phyloP scores from a whole-genome alignment of 129 eudicot species.

The Artemisia tridentata region DNA sequence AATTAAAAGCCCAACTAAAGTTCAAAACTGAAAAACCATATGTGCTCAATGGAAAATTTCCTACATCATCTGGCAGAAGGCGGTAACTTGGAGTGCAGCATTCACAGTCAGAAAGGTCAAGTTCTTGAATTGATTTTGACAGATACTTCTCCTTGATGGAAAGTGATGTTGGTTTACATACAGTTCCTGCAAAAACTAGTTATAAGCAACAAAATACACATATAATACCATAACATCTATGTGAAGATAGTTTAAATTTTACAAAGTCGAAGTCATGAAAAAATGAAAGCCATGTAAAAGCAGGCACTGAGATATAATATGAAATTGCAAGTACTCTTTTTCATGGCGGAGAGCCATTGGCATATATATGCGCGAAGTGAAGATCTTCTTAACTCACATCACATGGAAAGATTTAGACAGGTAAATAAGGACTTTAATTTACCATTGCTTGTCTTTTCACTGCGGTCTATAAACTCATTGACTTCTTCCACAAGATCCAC shows the following conservation, averaged over 20 bases:
- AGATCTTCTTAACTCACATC: constrained; percentile 8
- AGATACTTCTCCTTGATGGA: constrained; percentile 61
- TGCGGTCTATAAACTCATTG: constrained; percentile 61
- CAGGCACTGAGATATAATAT: not conserved
- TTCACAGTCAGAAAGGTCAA: constrained; percentile 92
- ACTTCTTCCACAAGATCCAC: constrained; percentile 77
- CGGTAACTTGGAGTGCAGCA: constrained; percentile 98
- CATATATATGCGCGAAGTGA: constrained; percentile 19
- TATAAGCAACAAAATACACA: constrained; percentile 18
- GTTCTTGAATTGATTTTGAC: constrained; percentile 90
- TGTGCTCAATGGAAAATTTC: constrained; percentile 24
- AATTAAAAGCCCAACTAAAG: constrained; percentile 7
- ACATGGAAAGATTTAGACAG: constrained; percentile 7
- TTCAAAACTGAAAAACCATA: constrained; percentile 3
- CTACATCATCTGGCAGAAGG: constrained; percentile 91
- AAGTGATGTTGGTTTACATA: constrained; percentile 18
- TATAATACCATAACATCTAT: constrained; percentile 12
- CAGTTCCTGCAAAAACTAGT: constrained; percentile 19
- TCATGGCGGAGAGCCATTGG: constrained; percentile 41
- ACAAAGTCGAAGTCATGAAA: constrained; percentile 17
- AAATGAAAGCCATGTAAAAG: constrained; percentile 8
- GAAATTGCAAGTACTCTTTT: constrained; percentile 37
- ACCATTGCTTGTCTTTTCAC: constrained; percentile 64
- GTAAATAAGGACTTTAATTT: constrained; percentile 9
- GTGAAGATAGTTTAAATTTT: constrained; percentile 16